Evolutionary conservation across 169 alveolate genomes (phyloP).

Genomic region (Eimeria falciformis): DNA sequence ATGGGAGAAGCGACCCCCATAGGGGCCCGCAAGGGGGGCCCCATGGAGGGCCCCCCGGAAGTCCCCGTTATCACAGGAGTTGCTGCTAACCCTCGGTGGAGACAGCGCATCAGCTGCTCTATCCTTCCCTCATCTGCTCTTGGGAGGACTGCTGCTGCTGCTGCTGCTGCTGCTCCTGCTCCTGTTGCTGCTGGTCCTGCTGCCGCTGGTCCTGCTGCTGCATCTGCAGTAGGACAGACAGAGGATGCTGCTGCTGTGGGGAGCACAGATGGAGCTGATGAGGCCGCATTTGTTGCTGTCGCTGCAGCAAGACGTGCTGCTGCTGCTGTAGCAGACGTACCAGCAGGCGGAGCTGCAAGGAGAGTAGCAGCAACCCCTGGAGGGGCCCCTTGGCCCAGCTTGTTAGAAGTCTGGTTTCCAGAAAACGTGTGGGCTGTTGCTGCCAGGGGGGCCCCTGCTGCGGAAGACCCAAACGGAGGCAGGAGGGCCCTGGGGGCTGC

Average conservation of each 20-base stretch:
- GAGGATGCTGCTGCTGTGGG: background rate
- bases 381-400: slow-evolving; percentile 23
- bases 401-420: too few species aligned
- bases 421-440: too few species aligned
- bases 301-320: background rate
- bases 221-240: background rate
- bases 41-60: background rate
- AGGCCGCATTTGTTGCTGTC: slow-evolving; percentile 31
- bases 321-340: background rate
- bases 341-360: background rate
- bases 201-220: background rate
- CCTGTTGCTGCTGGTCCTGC: background rate
- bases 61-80: background rate
- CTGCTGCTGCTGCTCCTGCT: slow-evolving; percentile 19
- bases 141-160: background rate
- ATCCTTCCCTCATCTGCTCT: slow-evolving; percentile 4
- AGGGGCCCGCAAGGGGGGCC: background rate
- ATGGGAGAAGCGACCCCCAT: background rate
- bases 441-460: background rate
- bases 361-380: too few species aligned
- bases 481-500: background rate
- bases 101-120: slow-evolving; percentile 61
- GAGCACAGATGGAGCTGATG: too few species aligned
- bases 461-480: background rate
- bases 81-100: slow-evolving; percentile 43